Conservation (phyloP, 148 eudicot species). For the Amaranthus cruentus region DNA sequence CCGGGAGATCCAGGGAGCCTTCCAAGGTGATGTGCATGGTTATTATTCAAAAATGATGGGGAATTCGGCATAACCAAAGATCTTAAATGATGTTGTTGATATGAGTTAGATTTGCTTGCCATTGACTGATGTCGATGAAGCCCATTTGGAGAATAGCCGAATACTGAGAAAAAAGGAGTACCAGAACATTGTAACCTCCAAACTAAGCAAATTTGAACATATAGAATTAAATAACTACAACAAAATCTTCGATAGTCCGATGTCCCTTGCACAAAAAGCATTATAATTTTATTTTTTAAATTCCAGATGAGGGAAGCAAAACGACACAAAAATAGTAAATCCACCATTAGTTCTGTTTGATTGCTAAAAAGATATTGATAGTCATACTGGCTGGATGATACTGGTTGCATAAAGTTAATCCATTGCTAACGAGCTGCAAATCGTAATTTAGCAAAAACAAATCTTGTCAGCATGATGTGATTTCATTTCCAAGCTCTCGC, state of each 20-base stretch:
- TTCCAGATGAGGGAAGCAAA: not conserved
- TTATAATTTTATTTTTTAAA: not conserved
- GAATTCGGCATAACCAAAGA: conserved; percentile 42
- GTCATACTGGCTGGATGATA: not conserved
- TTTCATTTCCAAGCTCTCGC: not conserved
- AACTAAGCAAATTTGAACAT: not conserved
- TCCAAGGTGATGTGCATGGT: conserved; percentile 34
- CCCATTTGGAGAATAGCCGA: conserved; percentile 39
- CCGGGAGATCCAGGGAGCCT: conserved; percentile 43
- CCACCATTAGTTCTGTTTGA: not conserved
- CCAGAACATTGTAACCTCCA: not conserved
- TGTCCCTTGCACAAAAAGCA: no score
- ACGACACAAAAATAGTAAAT: not conserved
- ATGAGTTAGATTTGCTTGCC: conserved; percentile 46
- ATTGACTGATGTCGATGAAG: conserved; percentile 34
- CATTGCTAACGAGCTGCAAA: conserved; percentile 1
- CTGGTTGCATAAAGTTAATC: not conserved
- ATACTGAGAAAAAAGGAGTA: conserved; percentile 30
- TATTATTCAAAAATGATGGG: conserved; percentile 41
- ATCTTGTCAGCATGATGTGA: not conserved
- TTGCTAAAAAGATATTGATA: not conserved
- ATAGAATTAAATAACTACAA: not conserved
- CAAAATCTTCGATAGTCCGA: not conserved
- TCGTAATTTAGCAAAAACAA: not conserved
- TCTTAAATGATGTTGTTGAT: conserved; percentile 42